Evolutionary conservation across 257 asterid species (phyloP).

Genomic region (Mentha longifolia): DNA sequence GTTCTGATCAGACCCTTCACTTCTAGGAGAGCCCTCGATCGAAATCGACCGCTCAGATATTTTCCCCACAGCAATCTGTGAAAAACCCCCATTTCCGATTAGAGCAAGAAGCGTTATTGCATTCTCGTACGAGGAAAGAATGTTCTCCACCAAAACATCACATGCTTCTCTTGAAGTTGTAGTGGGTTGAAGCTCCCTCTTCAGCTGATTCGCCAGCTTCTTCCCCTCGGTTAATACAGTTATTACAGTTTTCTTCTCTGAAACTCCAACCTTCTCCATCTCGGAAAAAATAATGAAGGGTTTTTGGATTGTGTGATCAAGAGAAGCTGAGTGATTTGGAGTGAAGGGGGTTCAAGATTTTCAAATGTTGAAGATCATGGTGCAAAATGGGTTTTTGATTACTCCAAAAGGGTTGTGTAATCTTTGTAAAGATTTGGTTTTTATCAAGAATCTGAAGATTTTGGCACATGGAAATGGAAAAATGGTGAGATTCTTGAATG

Average conservation of each 20-base stretch:
- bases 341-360: constrained; percentile 27
- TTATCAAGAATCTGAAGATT: constrained; percentile 25
- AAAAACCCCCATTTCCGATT: constrained; percentile 36
- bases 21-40: constrained; percentile 39
- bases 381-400: constrained; percentile 13
- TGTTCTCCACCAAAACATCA: constrained; percentile 49
- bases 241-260: constrained; percentile 41
- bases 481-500: constrained; percentile 16
- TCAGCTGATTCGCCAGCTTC: constrained; percentile 71
- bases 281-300: neutral
- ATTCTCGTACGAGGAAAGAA: constrained; percentile 64
- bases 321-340: constrained; percentile 9
- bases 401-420: neutral
- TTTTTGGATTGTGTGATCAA: constrained; percentile 6
- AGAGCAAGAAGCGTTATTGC: constrained; percentile 58
- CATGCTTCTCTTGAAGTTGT: constrained; percentile 39
- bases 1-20: constrained; percentile 46
- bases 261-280: constrained; percentile 52
- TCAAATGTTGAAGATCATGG: constrained; percentile 26
- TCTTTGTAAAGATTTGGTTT: constrained; percentile 8
- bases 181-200: constrained; percentile 45
- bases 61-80: constrained; percentile 2
- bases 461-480: constrained; percentile 2
- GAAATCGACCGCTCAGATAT: constrained; percentile 38
- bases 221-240: constrained; percentile 64